Percentiles rank a stretch among this genome's conserved stretches.
Conservation (phyloP, 2,329 filamentous ascomycete genomes). For the Colletotrichum sp. region DNA sequence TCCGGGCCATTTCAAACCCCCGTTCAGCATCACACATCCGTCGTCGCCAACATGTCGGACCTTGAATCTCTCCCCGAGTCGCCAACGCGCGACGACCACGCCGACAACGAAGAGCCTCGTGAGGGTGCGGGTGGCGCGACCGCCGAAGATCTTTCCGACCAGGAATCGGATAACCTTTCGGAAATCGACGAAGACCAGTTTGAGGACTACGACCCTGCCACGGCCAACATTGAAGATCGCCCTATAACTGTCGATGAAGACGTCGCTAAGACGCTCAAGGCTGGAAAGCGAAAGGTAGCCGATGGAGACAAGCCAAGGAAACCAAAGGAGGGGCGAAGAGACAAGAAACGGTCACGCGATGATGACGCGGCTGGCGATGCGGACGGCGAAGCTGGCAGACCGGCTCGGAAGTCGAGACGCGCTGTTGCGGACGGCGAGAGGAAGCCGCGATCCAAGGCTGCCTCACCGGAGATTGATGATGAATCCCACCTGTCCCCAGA, state of each 20-base stretch:
- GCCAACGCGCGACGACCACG: slow-evolving; percentile 34
- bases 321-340: slow-evolving; percentile 74
- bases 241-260: slow-evolving; percentile 73
- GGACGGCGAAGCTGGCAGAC: slow-evolving; percentile 47
- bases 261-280: slow-evolving; percentile 66
- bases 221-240: slow-evolving; percentile 66
- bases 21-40: neutral
- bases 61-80: slow-evolving; percentile 45
- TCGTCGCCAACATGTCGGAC: slow-evolving; percentile 48
- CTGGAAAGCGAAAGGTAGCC: slow-evolving; percentile 67
- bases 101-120: slow-evolving; percentile 46
- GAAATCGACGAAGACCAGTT: slow-evolving; percentile 75
- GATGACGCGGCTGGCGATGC: slow-evolving; percentile 53
- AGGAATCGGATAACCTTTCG: slow-evolving; percentile 65
- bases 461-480: slow-evolving; percentile 66
- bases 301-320: slow-evolving; percentile 72
- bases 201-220: slow-evolving; percentile 71
- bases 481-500: slow-evolving; percentile 84
- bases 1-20: neutral
- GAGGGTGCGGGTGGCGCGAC: slow-evolving; percentile 42
- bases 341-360: slow-evolving; percentile 65
- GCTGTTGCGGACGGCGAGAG: slow-evolving; percentile 46
- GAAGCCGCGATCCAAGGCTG: slow-evolving; percentile 48
- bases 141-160: slow-evolving; percentile 53
- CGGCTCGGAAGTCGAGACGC: slow-evolving; percentile 51